Evolutionary conservation across 2,329 filamentous ascomycete species (phyloP), one percentile per base, ranked within the genome.

Genomic region (Fusarium penzigii): DNA sequence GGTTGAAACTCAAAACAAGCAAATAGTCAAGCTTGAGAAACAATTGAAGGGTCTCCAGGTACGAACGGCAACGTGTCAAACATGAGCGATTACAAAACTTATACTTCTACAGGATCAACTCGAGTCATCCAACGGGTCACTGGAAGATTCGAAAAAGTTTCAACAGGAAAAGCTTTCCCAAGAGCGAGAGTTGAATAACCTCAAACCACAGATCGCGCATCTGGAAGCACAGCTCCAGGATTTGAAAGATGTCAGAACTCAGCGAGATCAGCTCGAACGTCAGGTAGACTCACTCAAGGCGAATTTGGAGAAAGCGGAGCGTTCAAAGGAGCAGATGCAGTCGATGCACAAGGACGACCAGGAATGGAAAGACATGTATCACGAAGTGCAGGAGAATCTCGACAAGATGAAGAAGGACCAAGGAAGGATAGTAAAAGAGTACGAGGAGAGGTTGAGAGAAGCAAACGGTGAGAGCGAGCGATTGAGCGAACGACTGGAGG

Each of bases 181-280:
- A 9, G 71, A 72, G 6, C 75, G 79, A 41, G 81, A 85, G 58
- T 64, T 85, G 8, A 75, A 77, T 29, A 67, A 75, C 7, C 65
- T 85, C 11, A 80, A 79, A 55, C 81, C 80, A 20, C 81, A 85
- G 60, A 58, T 84, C 14, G 80, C 84, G 39, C 80, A 84, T 50
- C 71, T 85, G 25, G 74, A 75, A 57, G 77, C 79, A 3, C 81
- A 84, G 62, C 68, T 84, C 11, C 66, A 74, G 29, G 76, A 79
- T 13, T 84, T 92, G 48, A 86, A 92, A 64, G 79, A 82, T 2
- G 75, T 90, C 11, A 76, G 95, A 14, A 78, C 87, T 2, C 91
- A 96, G 67, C 96, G 95, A 69, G 78, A 93, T 42, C 81, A 87
- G 2, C 73, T 97, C 13, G 87, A 94, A 66, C 86, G 89, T 43